These are phyloP conservation scores for Fusarium luffae DNA, from an alignment of 2,329 filamentous ascomycete species.

Conservation along the genomic window DNA sequence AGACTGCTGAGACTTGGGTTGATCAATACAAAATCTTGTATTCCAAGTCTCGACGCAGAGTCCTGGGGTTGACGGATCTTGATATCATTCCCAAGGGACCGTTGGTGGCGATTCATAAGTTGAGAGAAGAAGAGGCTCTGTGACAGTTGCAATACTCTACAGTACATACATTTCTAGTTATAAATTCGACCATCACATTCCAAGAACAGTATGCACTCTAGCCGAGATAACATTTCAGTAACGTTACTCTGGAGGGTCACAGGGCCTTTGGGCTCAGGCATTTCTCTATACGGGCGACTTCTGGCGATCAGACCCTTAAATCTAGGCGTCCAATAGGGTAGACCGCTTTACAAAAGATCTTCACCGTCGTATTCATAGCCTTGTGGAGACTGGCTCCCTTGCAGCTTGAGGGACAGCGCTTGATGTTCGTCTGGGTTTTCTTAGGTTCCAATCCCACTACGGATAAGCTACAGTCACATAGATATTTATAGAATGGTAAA, in stretches of 20 bases:
- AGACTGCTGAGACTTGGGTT: constrained; percentile 71
- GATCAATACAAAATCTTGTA: constrained; percentile 49
- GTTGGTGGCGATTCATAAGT: constrained; percentile 28
- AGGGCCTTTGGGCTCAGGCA: neutral
- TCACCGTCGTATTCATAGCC: neutral
- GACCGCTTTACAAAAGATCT: neutral
- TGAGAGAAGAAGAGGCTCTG: neutral
- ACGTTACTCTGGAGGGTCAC: neutral
- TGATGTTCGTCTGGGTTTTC: neutral
- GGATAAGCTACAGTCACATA: rapidly evolving
- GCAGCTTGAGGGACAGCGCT: neutral
- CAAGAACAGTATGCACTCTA: neutral
- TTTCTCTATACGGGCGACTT: neutral
- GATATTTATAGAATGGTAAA: neutral
- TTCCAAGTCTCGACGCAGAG: constrained; percentile 36
- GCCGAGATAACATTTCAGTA: neutral
- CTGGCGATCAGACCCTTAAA: neutral
- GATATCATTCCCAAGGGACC: constrained; percentile 47
- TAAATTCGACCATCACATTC: neutral
- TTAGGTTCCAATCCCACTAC: rapidly evolving
- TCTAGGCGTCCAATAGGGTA: neutral
- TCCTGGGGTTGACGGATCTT: constrained; percentile 44
- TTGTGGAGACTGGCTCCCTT: neutral
- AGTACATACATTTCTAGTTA: neutral
- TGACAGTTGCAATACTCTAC: neutral